phyloP scores from a whole-genome alignment of 2,329 filamentous ascomycete genomes.

The Tothia fuscella region DNA sequence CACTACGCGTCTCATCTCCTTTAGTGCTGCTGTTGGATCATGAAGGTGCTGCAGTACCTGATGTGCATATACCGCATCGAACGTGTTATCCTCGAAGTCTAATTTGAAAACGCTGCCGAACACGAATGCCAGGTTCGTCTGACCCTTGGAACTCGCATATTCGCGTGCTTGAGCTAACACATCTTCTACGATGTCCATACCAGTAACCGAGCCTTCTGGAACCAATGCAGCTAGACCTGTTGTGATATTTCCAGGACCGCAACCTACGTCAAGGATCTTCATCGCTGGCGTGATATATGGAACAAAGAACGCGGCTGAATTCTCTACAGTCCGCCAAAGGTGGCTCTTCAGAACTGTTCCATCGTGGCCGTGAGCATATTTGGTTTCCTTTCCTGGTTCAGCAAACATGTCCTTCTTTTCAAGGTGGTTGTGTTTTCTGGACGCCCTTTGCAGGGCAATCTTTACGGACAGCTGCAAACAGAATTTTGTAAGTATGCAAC shows the following conservation, averaged over 20 bases:
- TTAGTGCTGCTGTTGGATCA: constrained; percentile 32
- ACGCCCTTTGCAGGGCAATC: no score
- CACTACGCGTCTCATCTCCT: constrained; percentile 42
- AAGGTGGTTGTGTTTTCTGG: no score
- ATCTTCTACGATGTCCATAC: constrained; percentile 32
- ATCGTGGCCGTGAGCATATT: constrained; percentile 6
- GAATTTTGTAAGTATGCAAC: no score
- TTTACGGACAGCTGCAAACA: no score
- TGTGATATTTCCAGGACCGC: constrained; percentile 38
- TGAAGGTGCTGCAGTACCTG: constrained; percentile 49
- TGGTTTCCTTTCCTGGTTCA: no score
- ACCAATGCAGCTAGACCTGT: constrained; percentile 31
- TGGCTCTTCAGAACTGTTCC: neutral
- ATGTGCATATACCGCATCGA: constrained; percentile 49
- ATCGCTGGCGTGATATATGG: constrained; percentile 6
- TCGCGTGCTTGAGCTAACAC: constrained; percentile 30
- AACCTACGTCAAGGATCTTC: constrained; percentile 35
- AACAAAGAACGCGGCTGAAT: constrained; percentile 7
- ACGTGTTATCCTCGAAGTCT: constrained; percentile 34
- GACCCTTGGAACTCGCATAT: neutral
- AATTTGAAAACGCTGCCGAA: constrained; percentile 30
- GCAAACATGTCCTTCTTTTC: no score
- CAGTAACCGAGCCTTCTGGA: constrained; percentile 32
- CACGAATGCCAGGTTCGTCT: constrained; percentile 22
- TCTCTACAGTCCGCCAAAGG: constrained; percentile 2